Percentiles rank a stretch among this genome's conserved stretches.
These are phyloP conservation scores for Ganoderma boninense DNA, from an alignment of 1,284 basidiomycete genomes.

Conservation along the genomic window DNA sequence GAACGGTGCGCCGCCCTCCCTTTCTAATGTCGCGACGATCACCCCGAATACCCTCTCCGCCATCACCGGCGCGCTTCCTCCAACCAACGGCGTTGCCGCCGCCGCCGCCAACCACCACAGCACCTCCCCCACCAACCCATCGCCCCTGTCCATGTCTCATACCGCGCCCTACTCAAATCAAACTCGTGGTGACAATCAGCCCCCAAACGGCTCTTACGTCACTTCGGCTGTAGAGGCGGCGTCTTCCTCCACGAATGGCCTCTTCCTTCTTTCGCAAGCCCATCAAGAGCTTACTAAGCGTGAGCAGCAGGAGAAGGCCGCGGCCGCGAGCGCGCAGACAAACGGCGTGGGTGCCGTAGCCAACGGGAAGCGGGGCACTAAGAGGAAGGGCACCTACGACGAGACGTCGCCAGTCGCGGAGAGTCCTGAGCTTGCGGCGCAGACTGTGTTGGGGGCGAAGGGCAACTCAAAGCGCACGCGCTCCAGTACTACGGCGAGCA, in stretches of 20 bases:
- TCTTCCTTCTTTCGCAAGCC: conserved; percentile 93
- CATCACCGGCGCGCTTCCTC: conserved; percentile 72
- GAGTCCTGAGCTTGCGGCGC: conserved; percentile 45
- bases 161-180: conserved; percentile 41
- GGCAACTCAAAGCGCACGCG: conserved; percentile 56
- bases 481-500: conserved; percentile 39
- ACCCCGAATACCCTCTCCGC: conserved; percentile 92
- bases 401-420: conserved; percentile 31
- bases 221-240: conserved; percentile 57
- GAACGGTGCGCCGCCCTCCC: conserved; percentile 61
- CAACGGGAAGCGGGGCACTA: conserved; percentile 63
- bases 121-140: conserved; percentile 37
- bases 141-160: conserved; percentile 44
- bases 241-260: conserved; percentile 83
- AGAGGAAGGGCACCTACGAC: conserved; percentile 70
- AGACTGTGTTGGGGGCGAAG: conserved; percentile 29
- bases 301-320: conserved; percentile 65
- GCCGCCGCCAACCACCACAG: conserved; percentile 29
- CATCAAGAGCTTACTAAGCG: conserved; percentile 97
- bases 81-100: conserved; percentile 10
- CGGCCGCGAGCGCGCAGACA: conserved; percentile 41
- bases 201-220: conserved; percentile 47
- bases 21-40: conserved; percentile 73
- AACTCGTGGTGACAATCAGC: conserved; percentile 43
- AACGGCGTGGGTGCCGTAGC: conserved; percentile 34